Evolutionary conservation across 179 eudicot species (phyloP), one percentile per base, ranked within the genome.

Genomic region (Patellifolia procumbens): DNA sequence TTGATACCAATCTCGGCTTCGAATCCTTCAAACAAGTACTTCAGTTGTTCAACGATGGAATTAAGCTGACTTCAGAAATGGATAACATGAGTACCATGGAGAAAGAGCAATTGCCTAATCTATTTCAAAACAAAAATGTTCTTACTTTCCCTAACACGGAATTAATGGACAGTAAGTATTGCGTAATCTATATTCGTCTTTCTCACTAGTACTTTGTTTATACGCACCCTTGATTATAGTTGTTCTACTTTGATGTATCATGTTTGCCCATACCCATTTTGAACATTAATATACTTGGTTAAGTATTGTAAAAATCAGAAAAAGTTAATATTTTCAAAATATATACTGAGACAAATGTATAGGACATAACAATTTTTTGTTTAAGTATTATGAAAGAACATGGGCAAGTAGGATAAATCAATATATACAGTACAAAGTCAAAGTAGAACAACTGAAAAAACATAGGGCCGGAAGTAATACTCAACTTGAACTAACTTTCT

Each of bases 1-100:
- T 78, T 0, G 92, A 94, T 53, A 0, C 49, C 0, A 74, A 92
- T 11, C 74, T 79, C 0, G 91, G 93, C 0, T 92, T 92, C 74
- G 81, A 91, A 6, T 72, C 76, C 59, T 94, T 92, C 81, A 83
- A 83, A 2, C 87, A 81, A 13, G 86, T 92, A 12, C 89, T 88
- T 24, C 70, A 85, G 0, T 68, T 94, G 52, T 94, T 58, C 77
- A 77, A 88, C n/a, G 84, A 85, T 58, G 98, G 98, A 15, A 22
- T 94, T 11, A 56, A 79, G 39, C 48, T 89, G 1, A 84, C 89
- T 0, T 37, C 42, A 37, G 68, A 22, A 0, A 35, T 77, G 4
- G 42, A 73, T 11, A 70, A 78, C 0, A 67, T 61, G 24, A 70
- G 73, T 22, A 0, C 24, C 29, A 35, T 91, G 37, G 72, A 59